Conservation (phyloP, 1,284 basidiomycete species). For the Heterobasidion irregulare region DNA sequence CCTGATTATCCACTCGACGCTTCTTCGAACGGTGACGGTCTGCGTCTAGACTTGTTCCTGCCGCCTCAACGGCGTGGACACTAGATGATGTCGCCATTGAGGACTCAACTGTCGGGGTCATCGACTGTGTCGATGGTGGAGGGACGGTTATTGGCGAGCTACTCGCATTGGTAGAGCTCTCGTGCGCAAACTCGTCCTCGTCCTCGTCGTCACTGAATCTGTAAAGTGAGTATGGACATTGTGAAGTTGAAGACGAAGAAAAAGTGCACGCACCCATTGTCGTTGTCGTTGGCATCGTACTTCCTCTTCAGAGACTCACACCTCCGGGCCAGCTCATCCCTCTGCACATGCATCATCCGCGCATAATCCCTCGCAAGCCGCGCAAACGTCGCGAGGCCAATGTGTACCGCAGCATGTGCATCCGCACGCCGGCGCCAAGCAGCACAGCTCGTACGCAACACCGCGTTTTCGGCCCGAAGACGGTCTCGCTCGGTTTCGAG, state of each 20-base stretch:
- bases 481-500: constrained; percentile 20
- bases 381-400: constrained; percentile 42
- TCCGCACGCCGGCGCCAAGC: constrained; percentile 52
- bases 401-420: constrained; percentile 44
- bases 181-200: neutral
- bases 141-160: neutral
- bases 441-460: constrained; percentile 36
- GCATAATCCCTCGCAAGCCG: constrained; percentile 39
- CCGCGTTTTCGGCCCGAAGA: constrained; percentile 41
- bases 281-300: neutral
- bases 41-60: neutral
- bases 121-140: neutral
- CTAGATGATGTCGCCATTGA: neutral
- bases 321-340: constrained; percentile 29
- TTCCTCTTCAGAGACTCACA: constrained; percentile 21
- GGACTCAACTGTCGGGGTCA: neutral
- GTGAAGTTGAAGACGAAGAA: neutral
- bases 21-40: neutral
- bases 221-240: neutral
- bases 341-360: constrained; percentile 35
- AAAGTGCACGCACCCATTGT: neutral
- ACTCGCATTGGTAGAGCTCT: neutral
- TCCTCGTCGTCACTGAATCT: neutral
- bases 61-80: neutral
- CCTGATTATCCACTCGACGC: neutral